Conservation (phyloP, 306 rosid genomes). For the Hippophae tibetana region DNA sequence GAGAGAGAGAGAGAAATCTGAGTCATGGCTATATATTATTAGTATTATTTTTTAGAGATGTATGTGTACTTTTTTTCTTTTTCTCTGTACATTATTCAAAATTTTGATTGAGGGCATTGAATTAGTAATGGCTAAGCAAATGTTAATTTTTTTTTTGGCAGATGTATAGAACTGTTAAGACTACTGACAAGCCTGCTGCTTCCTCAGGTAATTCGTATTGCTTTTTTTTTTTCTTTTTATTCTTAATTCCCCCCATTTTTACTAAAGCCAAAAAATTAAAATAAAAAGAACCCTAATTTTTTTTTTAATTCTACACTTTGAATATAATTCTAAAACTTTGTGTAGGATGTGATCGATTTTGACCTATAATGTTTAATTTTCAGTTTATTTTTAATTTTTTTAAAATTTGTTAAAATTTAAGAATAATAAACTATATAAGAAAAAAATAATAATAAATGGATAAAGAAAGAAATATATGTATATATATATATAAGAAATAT, state of each 20-base stretch:
- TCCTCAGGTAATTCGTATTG: slow-evolving; percentile 59
- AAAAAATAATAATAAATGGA: too few species aligned
- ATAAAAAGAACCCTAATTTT: background rate
- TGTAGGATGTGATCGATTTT: too few species aligned
- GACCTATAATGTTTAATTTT: too few species aligned
- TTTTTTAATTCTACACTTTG: too few species aligned
- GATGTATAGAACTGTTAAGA: slow-evolving; percentile 96
- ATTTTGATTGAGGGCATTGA: background rate
- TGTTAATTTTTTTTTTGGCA: slow-evolving; percentile 20
- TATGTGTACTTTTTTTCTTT: slow-evolving; percentile 11
- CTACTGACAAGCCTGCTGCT: slow-evolving; percentile 80
- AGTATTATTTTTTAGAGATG: background rate
- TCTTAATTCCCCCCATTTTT: background rate
- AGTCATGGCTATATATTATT: background rate
- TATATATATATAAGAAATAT: too few species aligned
- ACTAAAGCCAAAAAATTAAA: too few species aligned
- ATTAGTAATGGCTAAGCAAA: background rate
- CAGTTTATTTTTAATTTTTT: too few species aligned
- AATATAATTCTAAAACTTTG: too few species aligned
- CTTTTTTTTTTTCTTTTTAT: slow-evolving; percentile 12
- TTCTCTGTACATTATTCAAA: background rate
- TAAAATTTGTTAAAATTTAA: too few species aligned
- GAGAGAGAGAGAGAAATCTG: too few species aligned
- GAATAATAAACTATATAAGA: too few species aligned
- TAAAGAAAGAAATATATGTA: too few species aligned